Evolutionary conservation across 139 green algal genomes (phyloP), one percentile per base, ranked within the genome.

Genomic region (Nannochloris sp.): DNA sequence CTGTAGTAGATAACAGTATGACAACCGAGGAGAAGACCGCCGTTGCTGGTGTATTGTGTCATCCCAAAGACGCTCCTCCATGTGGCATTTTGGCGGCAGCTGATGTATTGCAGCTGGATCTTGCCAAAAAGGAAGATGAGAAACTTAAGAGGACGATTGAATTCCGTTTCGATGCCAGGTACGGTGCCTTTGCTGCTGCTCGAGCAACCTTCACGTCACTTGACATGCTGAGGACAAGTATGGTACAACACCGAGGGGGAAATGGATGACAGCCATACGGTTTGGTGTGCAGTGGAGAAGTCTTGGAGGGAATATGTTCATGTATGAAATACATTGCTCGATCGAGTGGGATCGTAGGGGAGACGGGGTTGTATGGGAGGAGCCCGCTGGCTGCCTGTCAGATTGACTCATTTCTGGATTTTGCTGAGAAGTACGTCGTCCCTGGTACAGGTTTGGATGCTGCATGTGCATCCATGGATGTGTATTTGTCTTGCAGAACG

Each of bases 361-460:
- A 53, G 18, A 54, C 23, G 9, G 24, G 16, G 3, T 1, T 62
- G 12, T 54, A 49, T 34, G 23, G 16, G 16, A 16, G n/a, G 1
- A 61, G 70, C 14, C 56, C 81, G 8, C 37, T 87, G 29, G 51
- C 53, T 9, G 64, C 78, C 0, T 83, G 71, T 48, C 79, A 90
- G 81, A 79, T 96, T 0, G 88, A 95, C 62, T 64, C 88, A 24
- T 94, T 84, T 85, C 60, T 97, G 4, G 90, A 96, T 12, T 87
- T 81, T 43, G 61, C 62, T 14, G 16, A 59, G n/a, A 48, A 60
- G 0, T 49, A 62, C 19, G 68, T 96, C 11, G 78, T 82, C 3
- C 64, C 75, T 8, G 85, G 87, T 11, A 55, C 69, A 0, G 70
- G 49, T 5, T 78, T 98, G 8, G 86, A 91, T 59, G 57, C 64